A percentile compares a stretch with the other conserved stretches of the same genome.
These are phyloP conservation scores for Letharia columbiana DNA, from an alignment of 495 filamentous ascomycete species.

Conservation along the genomic window DNA sequence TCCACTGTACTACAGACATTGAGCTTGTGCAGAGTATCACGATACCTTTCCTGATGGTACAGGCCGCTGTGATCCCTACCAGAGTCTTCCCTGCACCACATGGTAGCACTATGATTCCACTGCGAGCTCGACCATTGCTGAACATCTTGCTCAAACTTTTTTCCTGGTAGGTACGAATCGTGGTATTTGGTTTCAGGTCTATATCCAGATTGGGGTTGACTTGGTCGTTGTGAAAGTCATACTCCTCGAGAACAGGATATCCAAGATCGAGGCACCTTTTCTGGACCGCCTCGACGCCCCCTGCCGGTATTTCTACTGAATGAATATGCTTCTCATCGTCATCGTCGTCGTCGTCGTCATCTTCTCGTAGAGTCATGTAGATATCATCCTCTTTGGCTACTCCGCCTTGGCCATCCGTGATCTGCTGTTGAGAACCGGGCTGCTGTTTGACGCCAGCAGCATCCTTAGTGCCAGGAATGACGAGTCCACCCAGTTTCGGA, in stretches of 20 bases:
- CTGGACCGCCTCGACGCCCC: constrained; percentile 73
- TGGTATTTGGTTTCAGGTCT: constrained; percentile 72
- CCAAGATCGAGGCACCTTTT: constrained; percentile 81
- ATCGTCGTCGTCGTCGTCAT: constrained; percentile 83
- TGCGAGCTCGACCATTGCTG: constrained; percentile 91
- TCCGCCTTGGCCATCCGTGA: constrained; percentile 25
- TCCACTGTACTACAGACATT: constrained; percentile 97
- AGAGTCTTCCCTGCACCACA: constrained; percentile 97
- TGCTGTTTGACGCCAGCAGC: constrained; percentile 74
- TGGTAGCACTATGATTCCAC: constrained; percentile 93
- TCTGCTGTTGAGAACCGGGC: constrained; percentile 36
- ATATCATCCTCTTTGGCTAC: constrained; percentile 47
- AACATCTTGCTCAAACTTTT: constrained; percentile 99
- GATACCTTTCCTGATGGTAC: constrained; percentile 92
- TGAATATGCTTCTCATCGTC: constrained; percentile 84
- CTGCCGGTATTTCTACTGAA: constrained; percentile 81
- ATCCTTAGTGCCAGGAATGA: constrained; percentile 91
- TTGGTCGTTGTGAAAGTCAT: constrained; percentile 93
- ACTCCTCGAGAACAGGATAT: constrained; percentile 87
- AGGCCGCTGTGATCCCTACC: constrained; percentile 93
- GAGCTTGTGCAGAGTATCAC: constrained; percentile 94
- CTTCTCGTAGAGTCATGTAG: constrained; percentile 50
- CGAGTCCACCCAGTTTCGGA: constrained; percentile 78
- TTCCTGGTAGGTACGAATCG: constrained; percentile 86
- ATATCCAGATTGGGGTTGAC: constrained; percentile 87